Evolutionary conservation across 495 filamentous ascomycete genomes (phyloP).

Genomic region (Neohortaea acidophila): DNA sequence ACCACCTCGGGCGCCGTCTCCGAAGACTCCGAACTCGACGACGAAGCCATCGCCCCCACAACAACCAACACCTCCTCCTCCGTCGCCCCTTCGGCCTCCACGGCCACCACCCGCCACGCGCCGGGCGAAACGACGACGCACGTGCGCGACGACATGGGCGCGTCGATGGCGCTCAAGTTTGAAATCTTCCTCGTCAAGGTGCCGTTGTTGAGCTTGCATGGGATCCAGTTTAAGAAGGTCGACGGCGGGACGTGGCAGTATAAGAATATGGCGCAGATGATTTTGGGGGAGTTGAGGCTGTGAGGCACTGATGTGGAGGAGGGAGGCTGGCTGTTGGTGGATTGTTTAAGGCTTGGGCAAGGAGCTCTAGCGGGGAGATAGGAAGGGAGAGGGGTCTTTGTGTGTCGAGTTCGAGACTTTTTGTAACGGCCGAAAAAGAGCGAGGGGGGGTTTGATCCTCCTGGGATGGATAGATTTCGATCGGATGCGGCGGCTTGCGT

Average conservation of each 20-base stretch:
- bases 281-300: slow-evolving; percentile 73
- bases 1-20: slow-evolving; percentile 33
- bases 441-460: no score
- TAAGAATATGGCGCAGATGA: slow-evolving; percentile 91
- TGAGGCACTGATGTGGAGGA: no score
- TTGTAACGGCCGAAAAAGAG: no score
- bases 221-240: slow-evolving; percentile 96
- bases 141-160: slow-evolving; percentile 71
- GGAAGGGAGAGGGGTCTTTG: no score
- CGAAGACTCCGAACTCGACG: slow-evolving; percentile 67
- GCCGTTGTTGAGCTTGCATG: slow-evolving; percentile 79
- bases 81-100: neutral
- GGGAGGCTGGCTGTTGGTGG: no score
- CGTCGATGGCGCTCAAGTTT: slow-evolving; percentile 67
- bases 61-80: neutral
- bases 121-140: slow-evolving; percentile 72
- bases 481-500: no score
- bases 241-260: slow-evolving; percentile 95
- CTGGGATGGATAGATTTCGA: no score
- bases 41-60: slow-evolving; percentile 18
- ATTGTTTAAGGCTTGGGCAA: no score
- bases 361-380: no score
- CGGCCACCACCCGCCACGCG: slow-evolving; percentile 27
- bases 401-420: no score
- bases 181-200: slow-evolving; percentile 98